Evolutionary conservation across 1,284 basidiomycete genomes (phyloP), one percentile per base, ranked within the genome.

Genomic region (Tranzscheliella williamsii): DNA sequence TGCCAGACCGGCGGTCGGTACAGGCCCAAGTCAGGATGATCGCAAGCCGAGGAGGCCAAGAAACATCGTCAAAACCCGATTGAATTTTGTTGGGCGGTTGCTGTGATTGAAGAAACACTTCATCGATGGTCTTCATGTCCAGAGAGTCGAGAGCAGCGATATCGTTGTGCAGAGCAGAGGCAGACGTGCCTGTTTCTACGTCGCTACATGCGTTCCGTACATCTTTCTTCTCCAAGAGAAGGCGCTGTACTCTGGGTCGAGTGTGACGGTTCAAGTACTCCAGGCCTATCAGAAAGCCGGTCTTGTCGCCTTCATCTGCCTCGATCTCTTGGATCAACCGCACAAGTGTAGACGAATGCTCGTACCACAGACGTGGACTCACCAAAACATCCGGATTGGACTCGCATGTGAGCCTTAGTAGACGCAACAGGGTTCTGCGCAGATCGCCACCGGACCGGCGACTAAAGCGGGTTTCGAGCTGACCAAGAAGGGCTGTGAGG

Each of bases 1-100:
- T 43, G 11, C 55, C 48, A 0, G 29, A 38, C 33, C 88, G 89
- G 23, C 89, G 81, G 6, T 86, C 84, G 0, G 89, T 89, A 44
- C 91, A 87, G 55, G 86, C 85, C 91, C 91, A 94, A 1, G 88
- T 89, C 21, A 94, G 82, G 3, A 93, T 82, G 44, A 87, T 85
- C 65, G 88, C 86, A 17, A 64, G 40, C 18, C 54, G 33, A 1
- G 48, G 23, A n/a, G 48, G 36, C 58, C 58, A 62, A 17, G 42
- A 9, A 4, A 35, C 39, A 26, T 62, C 58, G 33, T 51, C 48
- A 21, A 37, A 12, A 8, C 9, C 11, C 51, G 52, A 9, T 39
- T 33, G 20, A 33, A 32, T 23, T 41, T 62, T n/a, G 39, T 20
- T 15, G 37, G 18, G 0, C 39, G 45, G 16, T 34, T 29, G 32